A percentile compares a stretch with the other conserved stretches of the same genome.
phyloP scores from a whole-genome alignment of 2,329 filamentous ascomycete species.

The Penicillium sp. region DNA sequence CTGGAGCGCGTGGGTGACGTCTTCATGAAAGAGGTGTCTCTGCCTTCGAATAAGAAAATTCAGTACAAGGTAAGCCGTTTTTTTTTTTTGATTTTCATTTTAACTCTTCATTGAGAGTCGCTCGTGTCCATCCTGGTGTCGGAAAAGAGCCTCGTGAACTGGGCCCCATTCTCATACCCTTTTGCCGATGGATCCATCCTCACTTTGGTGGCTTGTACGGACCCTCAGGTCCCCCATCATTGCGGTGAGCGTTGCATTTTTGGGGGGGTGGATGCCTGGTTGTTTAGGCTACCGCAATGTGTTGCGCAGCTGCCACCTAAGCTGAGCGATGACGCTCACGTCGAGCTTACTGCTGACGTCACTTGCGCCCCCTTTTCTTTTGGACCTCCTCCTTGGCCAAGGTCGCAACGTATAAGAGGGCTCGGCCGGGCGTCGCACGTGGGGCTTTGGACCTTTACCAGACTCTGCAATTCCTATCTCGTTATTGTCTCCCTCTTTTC shows the following conservation, averaged over 20 bases:
- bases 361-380: conserved; percentile 5
- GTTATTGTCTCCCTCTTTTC: conserved; percentile 3
- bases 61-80: conserved; percentile 77
- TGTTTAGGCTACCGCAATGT: conserved; percentile 4
- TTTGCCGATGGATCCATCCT: not conserved
- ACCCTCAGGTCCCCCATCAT: conserved; percentile 6
- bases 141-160: too few relatives aligned
- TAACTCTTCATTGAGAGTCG: not conserved
- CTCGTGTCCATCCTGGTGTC: too few relatives aligned
- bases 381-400: not conserved
- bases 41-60: conserved; percentile 66
- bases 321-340: conserved; percentile 22
- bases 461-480: too few relatives aligned
- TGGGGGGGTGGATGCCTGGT: not conserved
- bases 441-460: too few relatives aligned
- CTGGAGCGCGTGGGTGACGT: conserved; percentile 66
- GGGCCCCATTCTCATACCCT: not conserved
- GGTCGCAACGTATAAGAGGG: conserved; percentile 1
- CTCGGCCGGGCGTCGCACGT: not conserved
- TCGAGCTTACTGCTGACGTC: conserved; percentile 15
- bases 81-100: conserved; percentile 10
- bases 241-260: conserved; percentile 16
- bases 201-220: not conserved
- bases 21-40: conserved; percentile 75
- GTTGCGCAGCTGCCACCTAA: conserved; percentile 7